Evolutionary conservation across 108 stramenopile genomes (phyloP).

Genomic region (Craspedostauros australis): DNA sequence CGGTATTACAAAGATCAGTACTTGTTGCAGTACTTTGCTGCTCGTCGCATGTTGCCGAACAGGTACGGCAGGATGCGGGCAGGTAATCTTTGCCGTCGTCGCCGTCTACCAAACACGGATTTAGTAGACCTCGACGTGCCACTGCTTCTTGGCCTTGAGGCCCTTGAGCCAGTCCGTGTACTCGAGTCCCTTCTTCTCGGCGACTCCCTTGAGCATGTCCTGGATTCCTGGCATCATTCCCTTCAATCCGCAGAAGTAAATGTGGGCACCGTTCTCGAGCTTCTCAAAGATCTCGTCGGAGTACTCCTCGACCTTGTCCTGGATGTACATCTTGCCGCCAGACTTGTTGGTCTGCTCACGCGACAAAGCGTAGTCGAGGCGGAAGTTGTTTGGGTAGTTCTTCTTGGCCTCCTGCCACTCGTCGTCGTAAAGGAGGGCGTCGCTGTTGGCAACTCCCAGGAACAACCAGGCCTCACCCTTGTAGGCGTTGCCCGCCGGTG

Average conservation of each 20-base stretch:
- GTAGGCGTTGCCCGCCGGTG: slow-evolving; percentile 85
- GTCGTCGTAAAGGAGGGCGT: slow-evolving; percentile 94
- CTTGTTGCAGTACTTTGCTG: too few relatives aligned
- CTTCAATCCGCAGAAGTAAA: slow-evolving; percentile 99
- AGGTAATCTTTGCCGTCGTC: too few relatives aligned
- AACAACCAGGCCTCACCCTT: slow-evolving; percentile 97
- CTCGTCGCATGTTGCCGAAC: too few relatives aligned
- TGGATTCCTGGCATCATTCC: slow-evolving; percentile 99
- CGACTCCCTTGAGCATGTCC: slow-evolving; percentile 89
- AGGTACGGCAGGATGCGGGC: too few relatives aligned
- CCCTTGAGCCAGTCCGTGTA: slow-evolving; percentile 86
- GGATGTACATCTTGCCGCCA: slow-evolving; percentile 99
- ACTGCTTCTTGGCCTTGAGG: slow-evolving; percentile 73
- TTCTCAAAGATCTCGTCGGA: slow-evolving; percentile 89
- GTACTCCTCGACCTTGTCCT: slow-evolving; percentile 96
- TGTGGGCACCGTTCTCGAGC: slow-evolving; percentile 91
- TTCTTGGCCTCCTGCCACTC: slow-evolving; percentile 92
- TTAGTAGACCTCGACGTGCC: slow-evolving; percentile 88
- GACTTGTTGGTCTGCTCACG: slow-evolving; percentile 91
- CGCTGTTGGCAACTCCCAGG: slow-evolving; percentile 95
- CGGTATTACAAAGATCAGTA: too few relatives aligned
- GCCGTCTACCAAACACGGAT: too few relatives aligned
- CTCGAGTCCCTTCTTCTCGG: slow-evolving; percentile 80
- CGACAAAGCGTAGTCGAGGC: slow-evolving; percentile 91
- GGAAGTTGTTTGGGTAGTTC: slow-evolving; percentile 85